Conservation (phyloP, 768 basidiomycete genomes). For the Pseudohyphozyma bogoriensis region DNA sequence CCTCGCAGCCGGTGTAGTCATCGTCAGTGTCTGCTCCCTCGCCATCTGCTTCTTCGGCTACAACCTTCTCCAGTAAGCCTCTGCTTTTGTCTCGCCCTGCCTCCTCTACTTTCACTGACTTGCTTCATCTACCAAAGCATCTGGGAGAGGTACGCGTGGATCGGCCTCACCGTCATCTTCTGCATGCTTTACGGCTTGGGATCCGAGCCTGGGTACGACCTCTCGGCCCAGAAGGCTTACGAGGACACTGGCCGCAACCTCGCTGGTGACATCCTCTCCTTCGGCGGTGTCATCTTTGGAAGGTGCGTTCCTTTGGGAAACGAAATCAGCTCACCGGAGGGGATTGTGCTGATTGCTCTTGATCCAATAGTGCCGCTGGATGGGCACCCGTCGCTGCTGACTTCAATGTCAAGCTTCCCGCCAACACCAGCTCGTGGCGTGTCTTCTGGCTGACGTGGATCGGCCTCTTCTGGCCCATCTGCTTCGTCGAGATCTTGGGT, state of each 20-base stretch:
- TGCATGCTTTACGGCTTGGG: conserved; percentile 49
- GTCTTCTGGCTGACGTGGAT: conserved; percentile 40
- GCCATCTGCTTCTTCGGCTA: conserved; percentile 32
- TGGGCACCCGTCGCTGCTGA: conserved; percentile 41
- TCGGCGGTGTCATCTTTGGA: conserved; percentile 49
- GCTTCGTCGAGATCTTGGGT: conserved; percentile 40
- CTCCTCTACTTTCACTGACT: too few relatives aligned
- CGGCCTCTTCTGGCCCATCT: conserved; percentile 10
- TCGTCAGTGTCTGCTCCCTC: conserved; percentile 35
- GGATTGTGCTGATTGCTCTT: too few relatives aligned
- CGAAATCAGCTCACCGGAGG: background rate
- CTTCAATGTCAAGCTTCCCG: conserved; percentile 44
- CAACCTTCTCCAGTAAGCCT: conserved; percentile 9
- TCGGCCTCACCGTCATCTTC: conserved; percentile 43
- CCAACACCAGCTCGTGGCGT: conserved; percentile 35
- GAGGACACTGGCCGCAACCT: conserved; percentile 45
- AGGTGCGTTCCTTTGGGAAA: conserved; percentile 19
- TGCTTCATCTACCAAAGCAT: conserved; percentile 37
- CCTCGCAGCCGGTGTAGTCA: conserved; percentile 46
- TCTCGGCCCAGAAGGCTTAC: conserved; percentile 41
- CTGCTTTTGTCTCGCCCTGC: background rate
- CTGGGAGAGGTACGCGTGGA: conserved; percentile 54
- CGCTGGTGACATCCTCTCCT: conserved; percentile 47
- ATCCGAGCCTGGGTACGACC: conserved; percentile 44
- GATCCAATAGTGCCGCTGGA: conserved; percentile 35